phyloP scores from a whole-genome alignment of 1,284 basidiomycete species.

The Clitocybe nebularis region DNA sequence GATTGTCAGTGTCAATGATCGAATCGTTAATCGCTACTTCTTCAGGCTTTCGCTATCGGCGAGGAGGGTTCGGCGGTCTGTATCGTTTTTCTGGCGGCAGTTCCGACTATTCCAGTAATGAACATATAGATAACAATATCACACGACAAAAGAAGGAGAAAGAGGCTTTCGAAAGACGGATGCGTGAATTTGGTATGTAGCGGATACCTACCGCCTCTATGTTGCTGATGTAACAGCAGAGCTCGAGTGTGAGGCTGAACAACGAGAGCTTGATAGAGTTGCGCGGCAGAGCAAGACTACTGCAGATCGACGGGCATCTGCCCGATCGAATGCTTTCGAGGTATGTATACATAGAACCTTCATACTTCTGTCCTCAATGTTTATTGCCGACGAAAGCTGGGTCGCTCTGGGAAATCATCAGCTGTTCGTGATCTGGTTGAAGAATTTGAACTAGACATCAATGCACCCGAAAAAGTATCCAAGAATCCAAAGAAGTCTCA shows the following conservation, averaged over 20 bases:
- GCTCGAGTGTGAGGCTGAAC: slow-evolving; percentile 26
- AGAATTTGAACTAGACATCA: slow-evolving; percentile 29
- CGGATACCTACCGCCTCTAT: slow-evolving; percentile 1
- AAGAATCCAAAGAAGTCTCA: slow-evolving; percentile 21
- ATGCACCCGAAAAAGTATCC: slow-evolving; percentile 22
- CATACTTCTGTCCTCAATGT: slow-evolving; percentile 1
- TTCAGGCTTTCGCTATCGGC: no score
- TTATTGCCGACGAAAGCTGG: slow-evolving; percentile 21
- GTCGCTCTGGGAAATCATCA: slow-evolving; percentile 23
- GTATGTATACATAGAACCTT: slow-evolving; percentile 18
- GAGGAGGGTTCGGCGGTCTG: slow-evolving; percentile 12
- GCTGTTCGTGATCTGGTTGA: slow-evolving; percentile 24
- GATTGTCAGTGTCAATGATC: no score
- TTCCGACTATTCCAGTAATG: slow-evolving; percentile 18
- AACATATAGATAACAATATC: slow-evolving; percentile 19
- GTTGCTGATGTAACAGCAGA: slow-evolving; percentile 18
- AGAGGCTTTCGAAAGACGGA: slow-evolving; percentile 28
- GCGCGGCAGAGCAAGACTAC: slow-evolving; percentile 22
- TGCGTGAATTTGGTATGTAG: slow-evolving; percentile 28
- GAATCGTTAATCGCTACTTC: no score
- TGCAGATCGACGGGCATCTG: slow-evolving; percentile 21
- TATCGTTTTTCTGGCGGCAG: slow-evolving; percentile 19
- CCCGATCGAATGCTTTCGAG: slow-evolving; percentile 28
- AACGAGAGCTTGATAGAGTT: slow-evolving; percentile 22
- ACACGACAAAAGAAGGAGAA: slow-evolving; percentile 25